Evolutionary conservation across 305 asterid species (phyloP).

Genomic region (Withania somnifera): DNA sequence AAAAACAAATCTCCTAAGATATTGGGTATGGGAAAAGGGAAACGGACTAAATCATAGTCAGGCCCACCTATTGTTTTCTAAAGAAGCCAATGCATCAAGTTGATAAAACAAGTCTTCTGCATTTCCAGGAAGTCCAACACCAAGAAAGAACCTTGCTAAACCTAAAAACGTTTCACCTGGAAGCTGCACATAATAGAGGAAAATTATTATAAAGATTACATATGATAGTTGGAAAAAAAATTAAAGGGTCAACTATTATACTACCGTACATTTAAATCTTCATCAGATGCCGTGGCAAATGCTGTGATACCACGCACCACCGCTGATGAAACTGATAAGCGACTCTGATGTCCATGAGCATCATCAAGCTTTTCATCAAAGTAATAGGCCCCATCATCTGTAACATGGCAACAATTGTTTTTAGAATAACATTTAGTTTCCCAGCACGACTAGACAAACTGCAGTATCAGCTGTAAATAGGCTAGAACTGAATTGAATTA

Average conservation of each 20-base stretch:
- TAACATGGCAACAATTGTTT: not conserved
- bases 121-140: conserved; percentile 76
- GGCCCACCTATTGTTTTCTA: conserved; percentile 62
- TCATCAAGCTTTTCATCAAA: conserved; percentile 78
- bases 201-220: conserved; percentile 1
- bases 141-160: conserved; percentile 82
- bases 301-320: conserved; percentile 77
- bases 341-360: conserved; percentile 61
- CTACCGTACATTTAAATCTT: conserved; percentile 48
- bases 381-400: conserved; percentile 85
- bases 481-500: not conserved
- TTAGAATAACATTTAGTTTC: not conserved
- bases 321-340: conserved; percentile 76
- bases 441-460: not conserved
- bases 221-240: conserved; percentile 3
- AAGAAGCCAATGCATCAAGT: conserved; percentile 62
- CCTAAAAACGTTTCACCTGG: conserved; percentile 82
- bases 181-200: conserved; percentile 43
- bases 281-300: conserved; percentile 53
- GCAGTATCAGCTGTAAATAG: not conserved
- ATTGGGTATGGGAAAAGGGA: not conserved
- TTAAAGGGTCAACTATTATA: not conserved
- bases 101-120: conserved; percentile 76
- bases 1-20: not conserved
- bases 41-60: not conserved